Conservation (phyloP, 2,329 filamentous ascomycete genomes). For the Botrytis aclada region DNA sequence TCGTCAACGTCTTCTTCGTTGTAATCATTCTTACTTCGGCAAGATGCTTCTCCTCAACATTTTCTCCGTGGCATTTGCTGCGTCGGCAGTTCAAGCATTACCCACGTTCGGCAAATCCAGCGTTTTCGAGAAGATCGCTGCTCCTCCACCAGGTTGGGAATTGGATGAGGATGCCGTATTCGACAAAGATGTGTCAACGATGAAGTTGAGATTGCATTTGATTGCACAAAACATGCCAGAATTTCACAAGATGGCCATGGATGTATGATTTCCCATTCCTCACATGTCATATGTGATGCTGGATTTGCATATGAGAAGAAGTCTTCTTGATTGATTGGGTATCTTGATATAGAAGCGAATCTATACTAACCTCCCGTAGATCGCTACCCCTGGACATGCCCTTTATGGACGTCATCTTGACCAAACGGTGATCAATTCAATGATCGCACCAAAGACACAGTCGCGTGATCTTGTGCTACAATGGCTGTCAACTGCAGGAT, state of each 20-base stretch:
- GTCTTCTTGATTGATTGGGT: background rate
- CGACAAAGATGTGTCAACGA: constrained; percentile 29
- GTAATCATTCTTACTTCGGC: constrained; percentile 14
- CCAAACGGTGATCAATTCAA: constrained; percentile 49
- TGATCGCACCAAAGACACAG: constrained; percentile 52
- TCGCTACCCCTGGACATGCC: constrained; percentile 45
- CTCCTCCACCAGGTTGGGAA: constrained; percentile 32
- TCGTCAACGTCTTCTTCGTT: background rate
- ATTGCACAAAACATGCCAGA: constrained; percentile 34
- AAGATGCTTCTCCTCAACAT: constrained; percentile 19
- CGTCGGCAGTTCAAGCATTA: constrained; percentile 14
- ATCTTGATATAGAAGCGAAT: background rate
- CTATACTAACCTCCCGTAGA: constrained; percentile 26
- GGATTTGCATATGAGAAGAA: background rate
- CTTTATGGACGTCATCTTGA: constrained; percentile 55
- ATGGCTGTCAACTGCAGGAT: constrained; percentile 54
- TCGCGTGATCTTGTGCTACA: constrained; percentile 53
- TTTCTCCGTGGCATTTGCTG: constrained; percentile 17
- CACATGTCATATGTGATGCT: background rate
- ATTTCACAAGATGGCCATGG: constrained; percentile 35
- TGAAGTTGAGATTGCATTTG: constrained; percentile 34
- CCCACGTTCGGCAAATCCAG: constrained; percentile 24
- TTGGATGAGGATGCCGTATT: constrained; percentile 26
- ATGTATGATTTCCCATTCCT: constrained; percentile 24
- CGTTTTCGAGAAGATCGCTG: constrained; percentile 29